Conservation (phyloP, 2,329 filamentous ascomycete species). For the Neophaeococcomyces mojaviensis region DNA sequence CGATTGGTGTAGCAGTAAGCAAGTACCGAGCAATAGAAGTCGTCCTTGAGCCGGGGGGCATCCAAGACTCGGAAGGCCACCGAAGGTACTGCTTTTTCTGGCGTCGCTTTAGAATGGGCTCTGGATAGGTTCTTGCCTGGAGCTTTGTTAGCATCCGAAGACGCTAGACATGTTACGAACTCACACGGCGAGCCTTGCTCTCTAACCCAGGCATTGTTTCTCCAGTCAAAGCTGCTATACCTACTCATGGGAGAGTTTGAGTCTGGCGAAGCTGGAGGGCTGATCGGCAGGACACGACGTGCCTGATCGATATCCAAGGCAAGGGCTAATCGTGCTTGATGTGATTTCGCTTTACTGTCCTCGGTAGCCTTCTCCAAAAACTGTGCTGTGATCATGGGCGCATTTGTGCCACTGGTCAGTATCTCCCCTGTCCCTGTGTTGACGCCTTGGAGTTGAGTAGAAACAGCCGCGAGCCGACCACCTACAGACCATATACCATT, state of each 20-base stretch:
- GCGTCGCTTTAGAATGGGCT: neutral
- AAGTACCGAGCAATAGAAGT: conserved; percentile 89
- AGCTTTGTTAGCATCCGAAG: conserved; percentile 17
- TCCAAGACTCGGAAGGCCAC: conserved; percentile 83
- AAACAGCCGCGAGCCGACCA: conserved; percentile 52
- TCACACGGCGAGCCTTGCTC: conserved; percentile 28
- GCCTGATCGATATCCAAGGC: conserved; percentile 73
- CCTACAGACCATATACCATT: conserved; percentile 73
- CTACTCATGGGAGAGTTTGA: conserved; percentile 21
- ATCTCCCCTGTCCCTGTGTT: conserved; percentile 58
- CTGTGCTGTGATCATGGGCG: conserved; percentile 53
- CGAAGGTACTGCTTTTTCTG: conserved; percentile 50
- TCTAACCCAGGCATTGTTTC: conserved; percentile 32
- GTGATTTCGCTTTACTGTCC: conserved; percentile 58
- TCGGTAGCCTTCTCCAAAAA: conserved; percentile 46
- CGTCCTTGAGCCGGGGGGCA: conserved; percentile 79
- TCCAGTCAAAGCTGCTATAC: conserved; percentile 32
- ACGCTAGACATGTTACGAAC: conserved; percentile 14
- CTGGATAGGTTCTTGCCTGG: conserved; percentile 4
- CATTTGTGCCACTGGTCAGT: conserved; percentile 64
- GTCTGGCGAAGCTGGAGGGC: conserved; percentile 21
- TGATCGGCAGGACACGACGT: conserved; percentile 57
- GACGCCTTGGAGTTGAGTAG: conserved; percentile 37
- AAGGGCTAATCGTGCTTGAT: conserved; percentile 67
- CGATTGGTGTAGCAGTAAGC: conserved; percentile 71